These are phyloP conservation scores for Phylloporus rhodoxanthus DNA, from an alignment of 768 basidiomycete species.

Conservation along the genomic window DNA sequence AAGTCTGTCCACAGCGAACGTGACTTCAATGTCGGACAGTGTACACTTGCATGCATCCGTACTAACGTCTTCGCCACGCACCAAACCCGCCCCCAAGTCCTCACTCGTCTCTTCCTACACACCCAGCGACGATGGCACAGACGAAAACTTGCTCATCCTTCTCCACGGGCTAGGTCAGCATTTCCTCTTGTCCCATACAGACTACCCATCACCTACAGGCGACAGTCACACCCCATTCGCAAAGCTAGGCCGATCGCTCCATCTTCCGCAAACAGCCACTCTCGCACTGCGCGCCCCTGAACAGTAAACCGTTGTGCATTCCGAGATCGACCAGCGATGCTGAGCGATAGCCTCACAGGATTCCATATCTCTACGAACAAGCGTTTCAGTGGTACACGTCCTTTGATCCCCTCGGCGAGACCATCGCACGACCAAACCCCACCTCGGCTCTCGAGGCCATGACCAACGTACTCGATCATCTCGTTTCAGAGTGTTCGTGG, in stretches of 20 bases:
- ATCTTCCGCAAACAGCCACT: constrained; percentile 84
- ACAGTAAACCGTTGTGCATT: constrained; percentile 42
- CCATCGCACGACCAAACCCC: constrained; percentile 67
- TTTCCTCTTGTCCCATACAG: neutral
- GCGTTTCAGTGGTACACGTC: constrained; percentile 85
- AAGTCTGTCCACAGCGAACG: no score
- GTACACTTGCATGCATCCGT: constrained; percentile 18
- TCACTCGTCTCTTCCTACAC: constrained; percentile 58
- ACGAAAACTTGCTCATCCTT: constrained; percentile 79
- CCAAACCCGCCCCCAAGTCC: constrained; percentile 46
- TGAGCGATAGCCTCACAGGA: constrained; percentile 36
- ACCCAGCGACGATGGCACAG: constrained; percentile 75
- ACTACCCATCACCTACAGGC: constrained; percentile 40
- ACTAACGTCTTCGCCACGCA: constrained; percentile 22
- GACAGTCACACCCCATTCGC: constrained; percentile 77
- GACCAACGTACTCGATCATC: constrained; percentile 45
- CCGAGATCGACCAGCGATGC: neutral
- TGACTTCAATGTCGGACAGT: constrained; percentile 16
- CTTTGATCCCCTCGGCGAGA: constrained; percentile 74
- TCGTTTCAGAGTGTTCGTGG: constrained; percentile 62
- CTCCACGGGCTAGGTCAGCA: constrained; percentile 78
- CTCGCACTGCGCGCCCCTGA: constrained; percentile 78
- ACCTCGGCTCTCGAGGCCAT: constrained; percentile 58
- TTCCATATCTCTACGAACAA: constrained; percentile 73
- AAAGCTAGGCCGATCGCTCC: constrained; percentile 64